phyloP scores from a whole-genome alignment of 768 basidiomycete species.

The Saitozyma podzolica region DNA sequence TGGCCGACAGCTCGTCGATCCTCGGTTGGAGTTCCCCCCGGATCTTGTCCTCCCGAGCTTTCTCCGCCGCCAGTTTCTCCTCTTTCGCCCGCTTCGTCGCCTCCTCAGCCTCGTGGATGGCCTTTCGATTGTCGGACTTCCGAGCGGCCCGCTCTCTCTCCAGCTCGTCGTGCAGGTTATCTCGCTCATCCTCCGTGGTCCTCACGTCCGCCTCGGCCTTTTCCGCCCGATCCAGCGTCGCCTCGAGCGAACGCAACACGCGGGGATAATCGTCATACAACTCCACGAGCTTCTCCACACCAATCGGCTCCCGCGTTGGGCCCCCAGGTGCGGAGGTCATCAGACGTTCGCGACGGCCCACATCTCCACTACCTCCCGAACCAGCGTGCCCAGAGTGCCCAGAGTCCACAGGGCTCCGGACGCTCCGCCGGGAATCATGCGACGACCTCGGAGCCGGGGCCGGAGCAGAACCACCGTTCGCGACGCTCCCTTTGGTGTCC shows the following conservation, averaged over 20 bases:
- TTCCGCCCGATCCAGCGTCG: conserved; percentile 8
- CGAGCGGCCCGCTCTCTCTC: conserved; percentile 7
- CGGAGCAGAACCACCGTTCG: no score
- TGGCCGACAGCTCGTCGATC: conserved; percentile 10
- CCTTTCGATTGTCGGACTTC: conserved; percentile 1
- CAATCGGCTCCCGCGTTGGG: conserved; percentile 5
- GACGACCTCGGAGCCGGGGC: no score
- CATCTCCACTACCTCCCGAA: no score
- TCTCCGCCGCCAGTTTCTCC: conserved; percentile 4
- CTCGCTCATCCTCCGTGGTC: no score
- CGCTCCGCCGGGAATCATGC: no score
- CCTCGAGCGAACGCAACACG: conserved; percentile 1
- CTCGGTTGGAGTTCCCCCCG: conserved; percentile 13
- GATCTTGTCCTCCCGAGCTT: conserved; percentile 9
- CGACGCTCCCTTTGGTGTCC: no score
- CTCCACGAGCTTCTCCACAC: conserved; percentile 11
- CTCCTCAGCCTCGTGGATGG: neutral
- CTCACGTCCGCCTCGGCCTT: conserved; percentile 4
- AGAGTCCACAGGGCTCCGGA: no score
- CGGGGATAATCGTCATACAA: conserved; percentile 13
- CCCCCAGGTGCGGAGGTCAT: no score
- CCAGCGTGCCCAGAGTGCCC: no score
- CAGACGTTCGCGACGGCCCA: no score
- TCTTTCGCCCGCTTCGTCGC: conserved; percentile 3
- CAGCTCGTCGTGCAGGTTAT: neutral